Base-by-base conservation (phyloP, 139 green algal genomes). In the Chlorella sp. region DNA sequence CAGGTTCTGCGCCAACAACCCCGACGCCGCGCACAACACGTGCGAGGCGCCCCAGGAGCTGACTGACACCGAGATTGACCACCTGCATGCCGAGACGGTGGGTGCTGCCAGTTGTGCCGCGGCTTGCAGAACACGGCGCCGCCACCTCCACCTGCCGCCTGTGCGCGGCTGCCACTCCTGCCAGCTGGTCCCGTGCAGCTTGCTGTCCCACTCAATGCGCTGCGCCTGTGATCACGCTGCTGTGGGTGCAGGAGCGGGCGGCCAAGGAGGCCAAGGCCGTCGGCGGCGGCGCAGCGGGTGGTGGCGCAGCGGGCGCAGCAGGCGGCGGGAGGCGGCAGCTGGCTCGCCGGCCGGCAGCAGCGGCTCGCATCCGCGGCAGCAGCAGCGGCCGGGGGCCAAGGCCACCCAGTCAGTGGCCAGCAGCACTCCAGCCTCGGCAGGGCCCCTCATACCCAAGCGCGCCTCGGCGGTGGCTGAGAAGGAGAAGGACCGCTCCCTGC, bases 1-100 rank as follows among this genome's bases (percentile, higher is more conserved):
- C 88, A 98, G 95, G 95, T 93, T 91, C 84, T 98, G 96, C 83
- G 81, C 94, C 22, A 32, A 92, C 69, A 98, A 98, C 76, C 92
- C 94, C 13, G 91, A 97, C 86, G 30, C 80, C 32, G 62, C 54
- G 0, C 95, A 94, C 68, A 90, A 90, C 36, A 93, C 67, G 64
- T 98, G 96, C 87, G 86, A 87, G 30, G 87, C 92, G 0, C 88
- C 92, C 14, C 96, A 98, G 80, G 96, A 98, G 89, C 86, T 98
- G 14, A 91, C 92, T 0, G 91, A 98, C 67, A 89, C 94, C 60
- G 90, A 98, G 69, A 98, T 98, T 70, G 96, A 98, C 75, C 81
- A 87, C 68, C 75, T 93, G 58, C 64, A 85, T 24, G 43, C 40
- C 9, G 84, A 58, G 51, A 51, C 89, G 38, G 85, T 86, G 73